Base-by-base conservation (phyloP, 805 yeast species). In the Yarrowia porcina region DNA sequence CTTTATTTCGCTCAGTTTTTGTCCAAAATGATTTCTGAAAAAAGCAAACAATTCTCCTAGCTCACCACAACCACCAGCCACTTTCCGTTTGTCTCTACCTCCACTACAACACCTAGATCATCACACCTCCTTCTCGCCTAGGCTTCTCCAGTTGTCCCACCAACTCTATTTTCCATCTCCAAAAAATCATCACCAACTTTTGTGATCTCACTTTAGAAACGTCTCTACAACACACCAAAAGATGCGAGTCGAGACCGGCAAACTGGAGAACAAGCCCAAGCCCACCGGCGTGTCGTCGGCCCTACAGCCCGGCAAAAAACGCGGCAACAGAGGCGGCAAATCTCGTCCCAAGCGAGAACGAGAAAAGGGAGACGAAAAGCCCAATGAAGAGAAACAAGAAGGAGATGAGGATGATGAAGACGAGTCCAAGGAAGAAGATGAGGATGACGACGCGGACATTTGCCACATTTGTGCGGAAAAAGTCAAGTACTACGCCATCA, bases 391-490 rank as follows among this genome's bases (percentile, higher is more conserved):
- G 9, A 17, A 33, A 12, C 28, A 12, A 8, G 36, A 47, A 0
- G 54, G 36, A 4, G 28, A 23, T 1, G 59, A 52, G 9, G 42
- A 35, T 5, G 56, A 49, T 10, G 39, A 35, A 18, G 44, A n/a
- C 1, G 33, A 52, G 17, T 2, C 12, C 25, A 21, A 36, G 11
- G 44, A 25, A 15, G 30, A 32, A 8, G 57, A 50, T 3, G 42
- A 23, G 0, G 59, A 52, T 23, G 44, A 33, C 33, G 61, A 56
- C 30, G 15, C 36, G 13, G 61, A 56, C 36, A 18, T 39, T 23
- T 92, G 97, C 79, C 75, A 91, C 21, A 89, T 94, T 64, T 94
- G 99, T 76, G 94, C 97, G 0, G 87, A 89, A 49, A 76, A 77
- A 30, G 79, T 90, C 27, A 67, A 68, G n/a, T 82, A 79, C 67